Evolutionary conservation across 2,329 filamentous ascomycete species (phyloP).

Genomic region (Dryadomyces sulphureus): DNA sequence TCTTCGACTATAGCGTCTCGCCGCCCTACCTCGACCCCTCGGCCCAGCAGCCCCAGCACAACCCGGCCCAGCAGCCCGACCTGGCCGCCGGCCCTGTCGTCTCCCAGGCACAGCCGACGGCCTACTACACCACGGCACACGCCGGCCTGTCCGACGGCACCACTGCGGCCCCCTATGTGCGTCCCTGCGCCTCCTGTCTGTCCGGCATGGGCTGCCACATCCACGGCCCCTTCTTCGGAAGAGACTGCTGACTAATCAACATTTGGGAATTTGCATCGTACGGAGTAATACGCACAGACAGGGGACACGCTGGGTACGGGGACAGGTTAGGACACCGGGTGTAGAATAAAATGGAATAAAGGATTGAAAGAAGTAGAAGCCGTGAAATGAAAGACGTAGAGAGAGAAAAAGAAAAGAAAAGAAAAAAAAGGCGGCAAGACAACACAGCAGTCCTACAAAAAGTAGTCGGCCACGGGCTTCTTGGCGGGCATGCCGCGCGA

Average conservation of each 20-base stretch:
- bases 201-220: constrained; percentile 10
- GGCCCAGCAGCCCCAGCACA: neutral
- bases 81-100: neutral
- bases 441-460: constrained; percentile 32
- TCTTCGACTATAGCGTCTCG: constrained; percentile 11
- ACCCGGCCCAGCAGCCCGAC: neutral
- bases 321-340: too few species aligned
- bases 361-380: neutral
- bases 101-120: neutral
- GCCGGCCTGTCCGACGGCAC: neutral
- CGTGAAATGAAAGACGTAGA: neutral
- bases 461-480: constrained; percentile 96
- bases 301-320: too few species aligned
- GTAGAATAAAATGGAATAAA: neutral
- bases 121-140: neutral
- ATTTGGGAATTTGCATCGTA: too few species aligned
- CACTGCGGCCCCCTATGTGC: neutral
- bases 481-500: constrained; percentile 96
- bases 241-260: neutral
- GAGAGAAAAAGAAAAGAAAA: too few species aligned
- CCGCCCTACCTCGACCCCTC: constrained; percentile 6
- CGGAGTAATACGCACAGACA: neutral
- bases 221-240: constrained; percentile 8
- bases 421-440: neutral
- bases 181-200: constrained; percentile 7